Evolutionary conservation across 129 eudicot genomes (phyloP), one percentile per base, ranked within the genome.

Genomic region (Smallanthus sonchifolius): DNA sequence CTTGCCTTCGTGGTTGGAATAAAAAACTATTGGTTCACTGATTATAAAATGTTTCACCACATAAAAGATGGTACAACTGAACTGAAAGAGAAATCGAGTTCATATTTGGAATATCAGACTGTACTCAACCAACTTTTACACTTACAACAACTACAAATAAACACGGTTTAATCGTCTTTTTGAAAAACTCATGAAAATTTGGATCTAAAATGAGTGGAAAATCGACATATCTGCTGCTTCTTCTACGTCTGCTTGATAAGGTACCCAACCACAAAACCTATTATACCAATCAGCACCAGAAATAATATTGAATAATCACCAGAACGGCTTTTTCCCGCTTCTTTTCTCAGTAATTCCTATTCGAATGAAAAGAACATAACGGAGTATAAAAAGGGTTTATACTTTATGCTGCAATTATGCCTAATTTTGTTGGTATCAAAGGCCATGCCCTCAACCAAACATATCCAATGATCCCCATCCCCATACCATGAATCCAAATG

Each of bases 221-320:
- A 67, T 72, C 73, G 76, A 60, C 65, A 11, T 44, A 16, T 15
- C n/a, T 45, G 44, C 60, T 24, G 38, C 60, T 34, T 45, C 39
- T 69, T 43, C 77, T 79, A 82, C 37, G 71, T 81, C 83, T 67
- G 82, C 71, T 84, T 84, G 81, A 90, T 77, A 44, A 86, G 55
- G 83, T 93, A 93, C 35, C 98, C 97, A 10, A 85, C 57, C 57
- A 90, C 66, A 65, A 93, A 55, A 54, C 97, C 85, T 15, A 90
- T 37, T 34, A 93, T 72, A 57, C 86, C 92, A 62, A 88, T 65
- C 64, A 90, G 73, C 83, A 82, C 74, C 64, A 93, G 80, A 40
- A 75, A 47, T 37, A 87, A 34, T 8, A 86, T 51, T 42, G 95
- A 85, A 49, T 77, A 79, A 28, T 91, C 84, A 73, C 87, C 89